Percentiles rank a stretch among this genome's conserved stretches.
Evolutionary conservation across 331 rosid genomes (phyloP).

Genomic region (Cucumis variabilis): DNA sequence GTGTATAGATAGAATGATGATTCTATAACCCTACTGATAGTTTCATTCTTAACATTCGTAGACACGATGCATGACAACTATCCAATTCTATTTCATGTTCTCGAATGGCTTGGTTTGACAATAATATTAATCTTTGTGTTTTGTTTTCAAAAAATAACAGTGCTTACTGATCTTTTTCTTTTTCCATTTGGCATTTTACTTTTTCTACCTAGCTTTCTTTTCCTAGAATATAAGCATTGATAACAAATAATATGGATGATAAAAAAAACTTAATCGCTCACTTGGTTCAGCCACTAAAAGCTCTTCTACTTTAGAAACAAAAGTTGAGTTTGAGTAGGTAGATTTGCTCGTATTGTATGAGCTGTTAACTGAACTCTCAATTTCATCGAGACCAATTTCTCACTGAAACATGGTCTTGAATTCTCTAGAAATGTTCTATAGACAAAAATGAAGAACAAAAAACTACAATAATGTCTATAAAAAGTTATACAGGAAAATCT

Average conservation of each 20-base stretch:
- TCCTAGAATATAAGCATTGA: conserved; percentile 1
- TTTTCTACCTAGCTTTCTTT: not conserved
- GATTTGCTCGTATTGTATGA: conserved; percentile 48
- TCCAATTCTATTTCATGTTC: not conserved
- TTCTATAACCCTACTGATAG: too few relatives aligned
- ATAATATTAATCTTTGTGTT: not conserved
- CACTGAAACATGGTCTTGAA: conserved; percentile 91
- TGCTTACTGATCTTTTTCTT: not conserved
- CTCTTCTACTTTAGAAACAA: conserved; percentile 47
- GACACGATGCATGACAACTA: not conserved
- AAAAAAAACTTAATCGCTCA: conserved; percentile 49
- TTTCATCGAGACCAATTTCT: conserved; percentile 96
- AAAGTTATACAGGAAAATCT: not conserved
- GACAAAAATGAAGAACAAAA: conserved; percentile 38
- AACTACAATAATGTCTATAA: conserved; percentile 14
- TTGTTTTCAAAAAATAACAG: not conserved
- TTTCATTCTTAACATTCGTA: too few relatives aligned
- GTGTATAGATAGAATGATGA: too few relatives aligned
- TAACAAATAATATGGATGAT: not conserved
- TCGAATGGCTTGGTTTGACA: not conserved
- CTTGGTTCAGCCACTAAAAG: conserved; percentile 63
- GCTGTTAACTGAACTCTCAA: conserved; percentile 54
- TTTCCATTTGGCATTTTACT: not conserved
- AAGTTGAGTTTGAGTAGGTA: conserved; percentile 48
- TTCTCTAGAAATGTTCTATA: conserved; percentile 92